A percentile compares a stretch with the other conserved stretches of the same genome.
Conservation (phyloP, 139 green algal genomes). For the Deuterostichococcus epilithicus region DNA sequence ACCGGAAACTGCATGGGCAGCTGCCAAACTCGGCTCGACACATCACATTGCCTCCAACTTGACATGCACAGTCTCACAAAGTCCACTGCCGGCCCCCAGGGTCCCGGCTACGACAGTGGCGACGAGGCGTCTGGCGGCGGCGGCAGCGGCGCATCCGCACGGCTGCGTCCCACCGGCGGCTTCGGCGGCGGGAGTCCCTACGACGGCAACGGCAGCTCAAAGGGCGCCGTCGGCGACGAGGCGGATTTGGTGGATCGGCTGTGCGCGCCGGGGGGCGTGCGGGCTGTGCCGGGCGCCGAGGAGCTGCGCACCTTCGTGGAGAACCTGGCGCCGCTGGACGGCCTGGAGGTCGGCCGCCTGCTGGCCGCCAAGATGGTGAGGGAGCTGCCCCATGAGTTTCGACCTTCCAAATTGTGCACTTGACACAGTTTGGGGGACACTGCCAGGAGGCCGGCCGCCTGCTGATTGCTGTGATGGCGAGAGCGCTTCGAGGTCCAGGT, state of each 20-base stretch:
- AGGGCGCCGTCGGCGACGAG: conserved; percentile 21
- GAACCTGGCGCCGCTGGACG: conserved; percentile 49
- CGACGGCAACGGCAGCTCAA: no score
- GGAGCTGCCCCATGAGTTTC: not conserved
- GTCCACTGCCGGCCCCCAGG: no score
- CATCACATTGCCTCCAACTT: no score
- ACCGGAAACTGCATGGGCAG: no score
- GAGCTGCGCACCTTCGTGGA: conserved; percentile 71
- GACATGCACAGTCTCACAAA: no score
- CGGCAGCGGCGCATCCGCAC: not conserved
- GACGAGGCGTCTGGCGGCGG: not conserved
- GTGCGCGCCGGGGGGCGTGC: conserved; percentile 55
- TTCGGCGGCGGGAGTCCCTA: not conserved
- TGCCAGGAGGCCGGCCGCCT: no score
- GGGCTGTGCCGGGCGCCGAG: conserved; percentile 46
- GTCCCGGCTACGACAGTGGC: not conserved
- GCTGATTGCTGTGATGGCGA: no score
- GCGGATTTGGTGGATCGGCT: conserved; percentile 51
- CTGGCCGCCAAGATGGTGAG: conserved; percentile 68
- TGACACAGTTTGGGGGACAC: no score
- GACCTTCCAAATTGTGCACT: no score
- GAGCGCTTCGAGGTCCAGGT: no score
- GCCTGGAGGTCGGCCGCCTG: conserved; percentile 48
- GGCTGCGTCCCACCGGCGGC: no score
- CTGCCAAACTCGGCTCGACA: no score